Conservation (phyloP, 2,329 filamentous ascomycete genomes). For the Paracamarosporium sp. region DNA sequence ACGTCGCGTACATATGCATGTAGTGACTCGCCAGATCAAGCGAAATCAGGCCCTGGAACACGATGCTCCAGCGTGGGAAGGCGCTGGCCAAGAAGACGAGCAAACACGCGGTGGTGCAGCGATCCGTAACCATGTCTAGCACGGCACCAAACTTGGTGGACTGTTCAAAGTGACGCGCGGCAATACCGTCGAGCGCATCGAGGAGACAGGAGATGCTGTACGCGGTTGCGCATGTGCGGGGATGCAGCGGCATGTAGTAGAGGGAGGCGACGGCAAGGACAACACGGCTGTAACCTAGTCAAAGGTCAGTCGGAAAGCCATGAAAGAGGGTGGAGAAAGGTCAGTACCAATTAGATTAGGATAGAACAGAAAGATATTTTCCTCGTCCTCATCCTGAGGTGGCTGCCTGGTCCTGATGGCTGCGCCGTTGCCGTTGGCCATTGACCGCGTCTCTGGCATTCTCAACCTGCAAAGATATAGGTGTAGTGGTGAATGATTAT, state of each 20-base stretch:
- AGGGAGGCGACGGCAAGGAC: constrained; percentile 81
- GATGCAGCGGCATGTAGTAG: constrained; percentile 99
- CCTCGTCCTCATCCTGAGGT: constrained; percentile 43
- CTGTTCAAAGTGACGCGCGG: constrained; percentile 86
- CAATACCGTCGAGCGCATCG: constrained; percentile 92
- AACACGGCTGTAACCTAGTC: constrained; percentile 57
- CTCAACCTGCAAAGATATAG: constrained; percentile 8
- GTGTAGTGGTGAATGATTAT: no score
- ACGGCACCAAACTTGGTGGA: constrained; percentile 96
- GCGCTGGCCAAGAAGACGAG: constrained; percentile 94
- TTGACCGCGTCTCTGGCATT: constrained; percentile 33
- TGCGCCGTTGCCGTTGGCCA: constrained; percentile 32
- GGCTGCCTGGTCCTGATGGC: constrained; percentile 21
- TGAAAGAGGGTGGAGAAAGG: neutral
- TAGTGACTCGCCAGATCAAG: constrained; percentile 96
- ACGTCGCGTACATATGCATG: constrained; percentile 97
- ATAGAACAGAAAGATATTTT: constrained; percentile 63
- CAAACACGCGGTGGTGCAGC: constrained; percentile 93
- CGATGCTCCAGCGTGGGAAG: constrained; percentile 89
- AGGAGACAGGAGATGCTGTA: constrained; percentile 95
- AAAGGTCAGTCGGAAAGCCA: constrained; percentile 15
- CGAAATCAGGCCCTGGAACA: constrained; percentile 93
- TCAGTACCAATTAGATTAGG: constrained; percentile 59
- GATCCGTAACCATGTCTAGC: constrained; percentile 98
- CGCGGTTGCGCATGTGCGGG: constrained; percentile 88